phyloP scores from a whole-genome alignment of 176 grass and related monocot genomes.

The Lolium perenne region DNA sequence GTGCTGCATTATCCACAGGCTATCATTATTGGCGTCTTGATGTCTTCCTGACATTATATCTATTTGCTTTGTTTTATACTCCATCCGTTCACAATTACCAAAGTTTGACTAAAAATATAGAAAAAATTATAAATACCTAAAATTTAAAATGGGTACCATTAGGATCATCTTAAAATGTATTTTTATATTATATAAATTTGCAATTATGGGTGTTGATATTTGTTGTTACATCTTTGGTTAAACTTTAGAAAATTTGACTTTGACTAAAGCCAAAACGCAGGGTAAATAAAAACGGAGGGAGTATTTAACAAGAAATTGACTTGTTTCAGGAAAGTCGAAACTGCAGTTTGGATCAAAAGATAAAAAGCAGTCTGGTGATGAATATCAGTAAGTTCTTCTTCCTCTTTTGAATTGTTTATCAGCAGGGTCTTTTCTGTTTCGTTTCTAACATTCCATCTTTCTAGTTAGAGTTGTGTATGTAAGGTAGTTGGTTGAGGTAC shows the following conservation, averaged over 20 bases:
- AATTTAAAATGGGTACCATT: no score
- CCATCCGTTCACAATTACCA: no score
- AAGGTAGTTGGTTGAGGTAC: neutral
- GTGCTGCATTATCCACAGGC: neutral
- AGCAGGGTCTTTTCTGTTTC: constrained; percentile 1
- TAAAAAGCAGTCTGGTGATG: constrained; percentile 63
- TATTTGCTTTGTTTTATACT: constrained; percentile 13
- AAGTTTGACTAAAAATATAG: no score
- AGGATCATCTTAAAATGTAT: no score
- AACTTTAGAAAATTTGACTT: no score
- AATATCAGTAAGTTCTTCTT: constrained; percentile 68
- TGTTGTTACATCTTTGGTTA: no score
- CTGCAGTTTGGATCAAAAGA: constrained; percentile 86
- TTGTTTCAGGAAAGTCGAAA: constrained; percentile 75
- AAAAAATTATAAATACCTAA: no score
- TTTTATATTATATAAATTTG: no score
- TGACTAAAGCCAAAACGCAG: no score
- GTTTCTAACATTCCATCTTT: constrained; percentile 21
- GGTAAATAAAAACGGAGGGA: no score
- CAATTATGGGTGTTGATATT: no score
- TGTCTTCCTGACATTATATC: constrained; percentile 14
- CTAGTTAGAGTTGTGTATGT: constrained; percentile 23
- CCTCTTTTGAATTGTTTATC: constrained; percentile 30
- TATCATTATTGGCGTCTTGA: neutral
- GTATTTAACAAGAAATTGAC: constrained; percentile 25